Percentiles rank a stretch among this genome's conserved stretches.
These are phyloP conservation scores for Cyclotella baltica DNA, from an alignment of 108 stramenopile genomes.

Conservation along the genomic window DNA sequence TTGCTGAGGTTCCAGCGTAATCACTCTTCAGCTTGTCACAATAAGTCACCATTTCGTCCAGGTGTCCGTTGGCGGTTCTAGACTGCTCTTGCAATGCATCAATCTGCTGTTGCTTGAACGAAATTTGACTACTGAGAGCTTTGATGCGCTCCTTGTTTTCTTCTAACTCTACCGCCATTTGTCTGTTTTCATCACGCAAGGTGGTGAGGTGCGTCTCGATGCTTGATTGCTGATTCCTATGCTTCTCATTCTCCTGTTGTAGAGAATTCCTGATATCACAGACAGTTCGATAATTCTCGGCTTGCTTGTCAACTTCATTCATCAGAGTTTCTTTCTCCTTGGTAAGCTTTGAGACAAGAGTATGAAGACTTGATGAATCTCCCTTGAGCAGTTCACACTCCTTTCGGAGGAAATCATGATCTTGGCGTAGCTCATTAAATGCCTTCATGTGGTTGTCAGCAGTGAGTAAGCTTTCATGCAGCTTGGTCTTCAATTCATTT, in stretches of 20 bases:
- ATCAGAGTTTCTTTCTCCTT: constrained; percentile 17
- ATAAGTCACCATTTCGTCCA: constrained; percentile 32
- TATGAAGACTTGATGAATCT: constrained; percentile 9
- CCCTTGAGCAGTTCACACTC: constrained; percentile 13
- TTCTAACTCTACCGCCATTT: not conserved
- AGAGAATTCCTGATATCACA: constrained; percentile 2
- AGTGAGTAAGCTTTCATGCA: constrained; percentile 15
- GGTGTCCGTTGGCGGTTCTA: constrained; percentile 17
- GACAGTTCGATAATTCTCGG: constrained; percentile 7
- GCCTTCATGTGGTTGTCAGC: constrained; percentile 14
- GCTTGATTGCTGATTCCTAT: constrained; percentile 11
- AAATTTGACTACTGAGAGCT: constrained; percentile 1
- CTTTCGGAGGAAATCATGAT: constrained; percentile 2
- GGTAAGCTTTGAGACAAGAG: constrained; percentile 5
- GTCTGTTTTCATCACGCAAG: constrained; percentile 8
- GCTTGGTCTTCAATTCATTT: constrained; percentile 14
- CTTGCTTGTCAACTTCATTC: constrained; percentile 12
- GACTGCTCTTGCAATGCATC: constrained; percentile 22
- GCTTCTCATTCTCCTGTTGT: not conserved
- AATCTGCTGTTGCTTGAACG: constrained; percentile 11
- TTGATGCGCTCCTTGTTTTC: not conserved
- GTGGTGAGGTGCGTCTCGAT: not conserved
- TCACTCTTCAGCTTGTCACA: constrained; percentile 35
- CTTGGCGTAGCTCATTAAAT: constrained; percentile 3
- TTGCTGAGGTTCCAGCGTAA: not conserved